A percentile compares a stretch with the other conserved stretches of the same genome.
These are phyloP conservation scores for Microbotryum violaceum DNA, from an alignment of 1,284 basidiomycete genomes.

Conservation along the genomic window DNA sequence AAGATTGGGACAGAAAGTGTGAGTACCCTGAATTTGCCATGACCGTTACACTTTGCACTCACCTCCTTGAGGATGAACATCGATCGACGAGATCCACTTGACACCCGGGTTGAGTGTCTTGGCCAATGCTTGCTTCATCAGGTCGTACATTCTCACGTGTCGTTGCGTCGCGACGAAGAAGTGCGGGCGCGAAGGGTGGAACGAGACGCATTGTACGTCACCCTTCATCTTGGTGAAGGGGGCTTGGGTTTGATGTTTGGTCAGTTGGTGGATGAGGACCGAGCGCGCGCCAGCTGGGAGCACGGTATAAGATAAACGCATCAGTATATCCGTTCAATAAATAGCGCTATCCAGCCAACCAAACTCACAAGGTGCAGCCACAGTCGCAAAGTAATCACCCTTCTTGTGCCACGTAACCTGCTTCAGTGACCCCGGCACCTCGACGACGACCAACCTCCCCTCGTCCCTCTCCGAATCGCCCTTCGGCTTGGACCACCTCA, in stretches of 20 bases:
- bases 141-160: slow-evolving; percentile 90
- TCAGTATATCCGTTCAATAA: too few relatives aligned
- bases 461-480: slow-evolving; percentile 42
- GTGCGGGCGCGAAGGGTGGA: slow-evolving; percentile 89
- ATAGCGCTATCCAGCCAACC: too few relatives aligned
- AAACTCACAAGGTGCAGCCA: slow-evolving; percentile 47
- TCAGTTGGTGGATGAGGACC: slow-evolving; percentile 91
- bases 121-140: slow-evolving; percentile 83
- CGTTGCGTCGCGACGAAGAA: slow-evolving; percentile 99
- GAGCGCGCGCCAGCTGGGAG: slow-evolving; percentile 61
- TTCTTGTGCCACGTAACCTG: slow-evolving; percentile 88
- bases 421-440: slow-evolving; percentile 65
- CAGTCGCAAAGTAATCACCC: slow-evolving; percentile 93
- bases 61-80: slow-evolving; percentile 80
- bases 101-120: slow-evolving; percentile 90
- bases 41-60: neutral
- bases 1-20: neutral
- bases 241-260: slow-evolving; percentile 87
- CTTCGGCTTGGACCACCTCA: slow-evolving; percentile 48
- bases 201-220: slow-evolving; percentile 77
- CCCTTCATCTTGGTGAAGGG: slow-evolving; percentile 95
- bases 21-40: too few relatives aligned
- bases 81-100: slow-evolving; percentile 94
- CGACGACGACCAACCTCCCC: slow-evolving; percentile 48
- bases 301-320: neutral